Evolutionary conservation across 2,329 filamentous ascomycete species (phyloP).

Genomic region (Colletotrichum lentis): DNA sequence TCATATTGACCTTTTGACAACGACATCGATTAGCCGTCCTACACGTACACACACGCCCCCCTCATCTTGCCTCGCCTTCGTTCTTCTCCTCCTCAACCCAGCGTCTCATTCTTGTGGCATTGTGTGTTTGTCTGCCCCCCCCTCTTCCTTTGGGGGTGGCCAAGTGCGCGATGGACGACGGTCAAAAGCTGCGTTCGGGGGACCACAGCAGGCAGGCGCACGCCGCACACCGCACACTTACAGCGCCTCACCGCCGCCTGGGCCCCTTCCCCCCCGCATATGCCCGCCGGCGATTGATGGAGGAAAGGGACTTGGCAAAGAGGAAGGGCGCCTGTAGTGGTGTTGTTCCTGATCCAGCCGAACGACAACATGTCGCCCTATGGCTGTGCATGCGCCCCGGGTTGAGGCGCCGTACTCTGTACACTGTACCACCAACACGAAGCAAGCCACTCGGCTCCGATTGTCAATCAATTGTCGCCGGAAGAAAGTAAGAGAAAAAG

Average conservation of each 20-base stretch:
- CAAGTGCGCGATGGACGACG: not conserved
- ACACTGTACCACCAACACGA: constrained; percentile 4
- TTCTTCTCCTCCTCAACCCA: not conserved
- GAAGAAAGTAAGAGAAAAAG: not conserved
- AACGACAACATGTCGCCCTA: not conserved
- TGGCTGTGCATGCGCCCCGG: not conserved
- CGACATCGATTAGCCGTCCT: not conserved
- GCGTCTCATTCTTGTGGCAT: not conserved
- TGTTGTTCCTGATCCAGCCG: not conserved
- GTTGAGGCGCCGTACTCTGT: constrained; percentile 2
- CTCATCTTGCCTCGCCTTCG: not conserved
- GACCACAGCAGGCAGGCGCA: constrained; percentile 7
- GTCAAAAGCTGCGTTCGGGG: constrained; percentile 7
- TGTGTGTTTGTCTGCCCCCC: no score
- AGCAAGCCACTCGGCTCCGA: constrained; percentile 4
- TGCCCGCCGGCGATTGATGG: constrained; percentile 25
- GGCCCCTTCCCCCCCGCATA: not conserved
- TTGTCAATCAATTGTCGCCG: not conserved
- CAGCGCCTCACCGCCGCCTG: constrained; percentile 20
- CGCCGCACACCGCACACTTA: not conserved
- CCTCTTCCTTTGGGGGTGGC: no score
- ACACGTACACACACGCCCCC: not conserved
- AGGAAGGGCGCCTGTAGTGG: not conserved
- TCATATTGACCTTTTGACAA: constrained; percentile 9
- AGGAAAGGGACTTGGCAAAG: not conserved